A percentile compares a stretch with the other conserved stretches of the same genome.
phyloP scores from a whole-genome alignment of 108 stramenopile genomes.

The Licmophora abbreviata region DNA sequence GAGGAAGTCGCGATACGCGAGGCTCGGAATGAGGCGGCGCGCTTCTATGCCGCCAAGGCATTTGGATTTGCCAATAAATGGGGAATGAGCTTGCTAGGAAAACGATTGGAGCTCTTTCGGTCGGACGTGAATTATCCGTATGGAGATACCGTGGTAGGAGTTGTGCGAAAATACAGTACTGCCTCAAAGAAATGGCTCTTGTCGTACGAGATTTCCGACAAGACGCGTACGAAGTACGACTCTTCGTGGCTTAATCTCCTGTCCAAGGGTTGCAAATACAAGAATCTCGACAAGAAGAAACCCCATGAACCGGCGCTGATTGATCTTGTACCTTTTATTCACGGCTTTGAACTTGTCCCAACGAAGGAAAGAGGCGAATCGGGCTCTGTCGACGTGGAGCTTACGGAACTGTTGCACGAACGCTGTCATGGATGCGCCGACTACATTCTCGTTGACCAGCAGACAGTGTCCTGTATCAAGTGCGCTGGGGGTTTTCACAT shows the following conservation, averaged over 20 bases:
- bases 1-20: constrained; percentile 32
- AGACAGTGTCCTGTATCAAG: constrained; percentile 21
- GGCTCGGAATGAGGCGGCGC: constrained; percentile 37
- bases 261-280: constrained; percentile 32
- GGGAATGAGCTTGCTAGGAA: constrained; percentile 25
- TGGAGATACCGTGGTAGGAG: constrained; percentile 48
- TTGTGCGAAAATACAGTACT: constrained; percentile 28
- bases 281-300: constrained; percentile 24
- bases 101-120: constrained; percentile 35
- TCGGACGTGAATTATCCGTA: constrained; percentile 59
- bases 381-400: constrained; percentile 6
- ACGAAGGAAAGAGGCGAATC: constrained; percentile 9
- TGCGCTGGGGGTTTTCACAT: constrained; percentile 36
- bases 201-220: constrained; percentile 32
- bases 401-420: constrained; percentile 1
- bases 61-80: constrained; percentile 23
- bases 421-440: constrained; percentile 44
- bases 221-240: constrained; percentile 30
- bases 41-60: constrained; percentile 39
- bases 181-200: constrained; percentile 45
- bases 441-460: constrained; percentile 22
- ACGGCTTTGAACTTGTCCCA: constrained; percentile 22
- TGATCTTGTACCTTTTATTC: constrained; percentile 45
- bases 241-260: constrained; percentile 48
- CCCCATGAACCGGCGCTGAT: constrained; percentile 5